Conservation (phyloP, 2,329 filamentous ascomycete genomes). For the Aspergillus sp. region DNA sequence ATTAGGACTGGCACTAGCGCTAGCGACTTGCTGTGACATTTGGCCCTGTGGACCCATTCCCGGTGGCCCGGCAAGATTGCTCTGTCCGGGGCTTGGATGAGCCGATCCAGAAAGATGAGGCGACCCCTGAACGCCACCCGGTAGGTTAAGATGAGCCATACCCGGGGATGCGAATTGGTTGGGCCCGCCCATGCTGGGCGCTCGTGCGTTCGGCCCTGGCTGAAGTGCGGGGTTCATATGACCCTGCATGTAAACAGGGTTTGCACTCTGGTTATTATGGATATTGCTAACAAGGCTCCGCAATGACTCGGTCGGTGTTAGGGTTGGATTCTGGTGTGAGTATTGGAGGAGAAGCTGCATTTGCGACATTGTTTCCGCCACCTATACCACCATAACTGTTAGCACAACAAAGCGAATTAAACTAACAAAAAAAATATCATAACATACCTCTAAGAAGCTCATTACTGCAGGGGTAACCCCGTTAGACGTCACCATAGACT, state of each 20-base stretch:
- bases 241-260: constrained; percentile 26
- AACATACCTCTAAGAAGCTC: constrained; percentile 61
- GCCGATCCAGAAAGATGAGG: constrained; percentile 53
- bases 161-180: constrained; percentile 60
- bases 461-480: constrained; percentile 59
- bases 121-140: constrained; percentile 48
- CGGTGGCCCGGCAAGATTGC: constrained; percentile 46
- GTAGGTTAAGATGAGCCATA: constrained; percentile 53
- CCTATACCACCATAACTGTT: constrained; percentile 38
- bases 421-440: neutral
- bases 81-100: constrained; percentile 48
- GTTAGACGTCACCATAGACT: constrained; percentile 47
- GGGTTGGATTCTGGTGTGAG: constrained; percentile 52
- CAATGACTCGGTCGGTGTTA: constrained; percentile 57
- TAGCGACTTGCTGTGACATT: constrained; percentile 53
- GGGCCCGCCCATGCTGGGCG: constrained; percentile 47
- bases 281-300: constrained; percentile 51
- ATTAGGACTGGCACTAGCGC: constrained; percentile 64
- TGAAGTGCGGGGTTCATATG: constrained; percentile 39
- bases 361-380: constrained; percentile 64
- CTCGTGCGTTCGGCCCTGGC: constrained; percentile 38
- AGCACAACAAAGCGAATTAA: neutral
- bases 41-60: constrained; percentile 59
- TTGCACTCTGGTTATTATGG: constrained; percentile 35
- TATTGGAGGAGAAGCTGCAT: constrained; percentile 63